Evolutionary conservation across 495 filamentous ascomycete genomes (phyloP).

Genomic region (Annulohypoxylon moriforme): DNA sequence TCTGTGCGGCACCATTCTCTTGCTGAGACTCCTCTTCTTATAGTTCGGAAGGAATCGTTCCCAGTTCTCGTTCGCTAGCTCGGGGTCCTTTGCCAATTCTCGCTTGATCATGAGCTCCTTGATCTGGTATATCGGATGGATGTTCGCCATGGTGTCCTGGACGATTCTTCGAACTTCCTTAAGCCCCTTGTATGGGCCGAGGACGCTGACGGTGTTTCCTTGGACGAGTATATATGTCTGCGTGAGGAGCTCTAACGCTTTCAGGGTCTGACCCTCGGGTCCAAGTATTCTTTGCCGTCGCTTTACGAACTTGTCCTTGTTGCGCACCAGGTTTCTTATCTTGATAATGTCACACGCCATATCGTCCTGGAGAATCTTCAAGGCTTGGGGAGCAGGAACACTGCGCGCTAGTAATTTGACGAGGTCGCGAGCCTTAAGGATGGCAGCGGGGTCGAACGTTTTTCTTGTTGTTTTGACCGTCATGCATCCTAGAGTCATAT

Average conservation of each 20-base stretch:
- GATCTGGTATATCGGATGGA: slow-evolving; percentile 89
- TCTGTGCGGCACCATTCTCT: slow-evolving; percentile 83
- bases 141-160: slow-evolving; percentile 96
- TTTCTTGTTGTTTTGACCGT: slow-evolving; percentile 94
- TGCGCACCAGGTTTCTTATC: slow-evolving; percentile 85
- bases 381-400: slow-evolving; percentile 90
- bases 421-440: slow-evolving; percentile 92
- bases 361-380: slow-evolving; percentile 94
- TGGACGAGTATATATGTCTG: slow-evolving; percentile 95
- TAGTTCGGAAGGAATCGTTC: slow-evolving; percentile 97
- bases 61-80: slow-evolving; percentile 88
- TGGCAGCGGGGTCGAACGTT: slow-evolving; percentile 93
- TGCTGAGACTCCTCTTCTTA: slow-evolving; percentile 92
- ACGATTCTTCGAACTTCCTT: slow-evolving; percentile 93
- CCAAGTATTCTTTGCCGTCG: slow-evolving; percentile 91
- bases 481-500: slow-evolving; percentile 69
- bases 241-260: slow-evolving; percentile 95
- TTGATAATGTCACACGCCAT: slow-evolving; percentile 94
- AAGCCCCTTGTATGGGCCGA: slow-evolving; percentile 91
- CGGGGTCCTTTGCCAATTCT: slow-evolving; percentile 95
- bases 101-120: slow-evolving; percentile 99
- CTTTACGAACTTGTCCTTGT: slow-evolving; percentile 98
- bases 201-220: slow-evolving; percentile 92
- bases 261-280: slow-evolving; percentile 71
- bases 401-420: slow-evolving; percentile 92